A percentile compares a stretch with the other conserved stretches of the same genome.
Conservation (phyloP, 2,329 filamentous ascomycete genomes). For the Sporothrix inflata region DNA sequence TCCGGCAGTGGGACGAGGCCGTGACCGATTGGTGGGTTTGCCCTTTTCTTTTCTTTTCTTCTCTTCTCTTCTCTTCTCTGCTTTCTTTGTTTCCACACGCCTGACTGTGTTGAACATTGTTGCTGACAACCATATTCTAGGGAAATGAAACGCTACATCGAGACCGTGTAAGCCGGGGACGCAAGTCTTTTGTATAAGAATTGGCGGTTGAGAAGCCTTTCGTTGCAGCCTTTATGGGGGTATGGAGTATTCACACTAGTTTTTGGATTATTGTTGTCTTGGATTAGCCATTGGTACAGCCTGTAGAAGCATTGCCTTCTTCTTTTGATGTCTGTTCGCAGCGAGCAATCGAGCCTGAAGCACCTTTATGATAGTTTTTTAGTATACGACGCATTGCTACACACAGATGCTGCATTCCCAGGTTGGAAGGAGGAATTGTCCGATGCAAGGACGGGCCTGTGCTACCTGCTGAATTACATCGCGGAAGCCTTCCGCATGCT, state of each 20-base stretch:
- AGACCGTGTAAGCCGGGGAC: constrained; percentile 58
- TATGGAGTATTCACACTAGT: not conserved
- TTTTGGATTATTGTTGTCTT: not conserved
- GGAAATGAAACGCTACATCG: constrained; percentile 78
- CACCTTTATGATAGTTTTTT: not conserved
- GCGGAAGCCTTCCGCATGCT: constrained; percentile 15
- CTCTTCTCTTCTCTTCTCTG: not conserved
- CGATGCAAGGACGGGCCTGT: no score
- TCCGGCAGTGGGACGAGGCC: constrained; percentile 89
- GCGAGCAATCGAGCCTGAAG: constrained; percentile 1
- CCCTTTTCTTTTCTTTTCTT: not conserved
- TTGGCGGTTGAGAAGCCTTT: not conserved
- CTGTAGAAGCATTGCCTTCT: not conserved
- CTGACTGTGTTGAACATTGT: not conserved
- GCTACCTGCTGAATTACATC: not conserved
- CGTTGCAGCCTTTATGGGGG: not conserved
- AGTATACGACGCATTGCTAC: not conserved
- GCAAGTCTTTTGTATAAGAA: not conserved
- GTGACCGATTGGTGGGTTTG: constrained; percentile 89
- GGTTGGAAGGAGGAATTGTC: no score
- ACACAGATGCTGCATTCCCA: not conserved
- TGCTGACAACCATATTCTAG: constrained; percentile 45
- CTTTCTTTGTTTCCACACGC: not conserved
- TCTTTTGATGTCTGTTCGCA: not conserved
- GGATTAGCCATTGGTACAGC: not conserved